Evolutionary conservation across 2,329 filamentous ascomycete species (phyloP).

Genomic region (Cladosporium colombiae): DNA sequence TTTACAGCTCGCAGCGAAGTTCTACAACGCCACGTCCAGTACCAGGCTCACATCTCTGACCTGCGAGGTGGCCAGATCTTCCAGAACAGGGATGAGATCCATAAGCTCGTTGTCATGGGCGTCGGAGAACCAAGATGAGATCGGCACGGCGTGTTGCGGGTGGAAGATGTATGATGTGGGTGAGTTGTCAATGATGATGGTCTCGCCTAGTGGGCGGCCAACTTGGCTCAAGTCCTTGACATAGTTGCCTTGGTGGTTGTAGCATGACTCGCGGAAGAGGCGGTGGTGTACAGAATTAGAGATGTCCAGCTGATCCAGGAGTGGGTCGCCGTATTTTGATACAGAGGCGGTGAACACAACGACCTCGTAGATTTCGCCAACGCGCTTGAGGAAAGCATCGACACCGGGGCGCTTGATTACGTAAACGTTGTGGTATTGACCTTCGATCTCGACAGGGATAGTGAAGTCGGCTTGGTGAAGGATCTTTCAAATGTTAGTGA

Average conservation of each 20-base stretch:
- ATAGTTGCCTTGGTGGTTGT: conserved; percentile 99
- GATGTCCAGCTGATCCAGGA: conserved; percentile 95
- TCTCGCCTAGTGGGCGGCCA: conserved; percentile 91
- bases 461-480: conserved; percentile 98
- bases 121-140: conserved; percentile 99
- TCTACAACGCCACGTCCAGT: conserved; percentile 76
- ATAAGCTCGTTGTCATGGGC: conserved; percentile 98
- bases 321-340: conserved; percentile 97
- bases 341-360: conserved; percentile 98
- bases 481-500: conserved; percentile 60
- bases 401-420: conserved; percentile 99
- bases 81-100: conserved; percentile 95
- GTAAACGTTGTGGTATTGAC: conserved; percentile 98
- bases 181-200: conserved; percentile 99
- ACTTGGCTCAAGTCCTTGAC: conserved; percentile 98
- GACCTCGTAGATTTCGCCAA: conserved; percentile 96
- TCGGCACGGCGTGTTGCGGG: conserved; percentile 95
- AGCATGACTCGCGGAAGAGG: conserved; percentile 96
- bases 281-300: conserved; percentile 95
- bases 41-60: conserved; percentile 97
- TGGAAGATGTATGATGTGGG: conserved; percentile 99
- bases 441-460: conserved; percentile 97
- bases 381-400: conserved; percentile 97
- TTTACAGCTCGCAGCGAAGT: conserved; percentile 17
- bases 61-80: conserved; percentile 85